Base-by-base conservation (phyloP, 1,139 yeast species). In the Hansenula anomala region DNA sequence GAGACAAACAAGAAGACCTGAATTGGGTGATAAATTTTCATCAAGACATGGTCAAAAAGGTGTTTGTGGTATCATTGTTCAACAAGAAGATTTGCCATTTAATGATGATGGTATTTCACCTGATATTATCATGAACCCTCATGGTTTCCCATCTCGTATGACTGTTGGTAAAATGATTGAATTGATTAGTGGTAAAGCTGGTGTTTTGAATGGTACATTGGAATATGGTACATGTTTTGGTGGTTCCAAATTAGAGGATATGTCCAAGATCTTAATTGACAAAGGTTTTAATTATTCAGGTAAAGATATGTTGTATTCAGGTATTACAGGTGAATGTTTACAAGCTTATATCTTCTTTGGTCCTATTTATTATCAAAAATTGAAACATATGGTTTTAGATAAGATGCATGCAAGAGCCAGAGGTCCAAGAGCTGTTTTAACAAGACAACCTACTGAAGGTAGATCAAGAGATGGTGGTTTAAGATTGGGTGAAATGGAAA, bases 361-460 rank as follows among this genome's bases (percentile, higher is more conserved):
- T 2, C 98, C 98, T 18, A 92, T 92, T 49, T 92, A 92, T 65
- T 92, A 92, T 63, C 99, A 92, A 66, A 92, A 94, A 62, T 78
- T 92, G 71, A 92, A 94, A 73, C 99, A 92, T 65, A 92, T 92
- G 99, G 99, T 92, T 38, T 68, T 92, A 65, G 99, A 92, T 67
- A 92, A 94, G 66, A 92, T 92, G 97, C 99, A 92, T 58, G 98
- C 98, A 1, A 85, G 99, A 73, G 97, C 98, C 4, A 79, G 98
- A 61, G 99, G 99, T 44, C 99, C 99, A 40, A 79, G 97, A 52
- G 98, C 98, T 0, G 98, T 94, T 17, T 72, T 92, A 47, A 92
- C 99, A 4, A 81, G 99, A 64, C 99, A 92, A 65, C 99, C 99
- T 12, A 92, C 97, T 0, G 99, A 92, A 66, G 99, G 99, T 75